Evolutionary conservation across 352 stramenopile species (phyloP).

Genomic region (Globisporangium spiculum): DNA sequence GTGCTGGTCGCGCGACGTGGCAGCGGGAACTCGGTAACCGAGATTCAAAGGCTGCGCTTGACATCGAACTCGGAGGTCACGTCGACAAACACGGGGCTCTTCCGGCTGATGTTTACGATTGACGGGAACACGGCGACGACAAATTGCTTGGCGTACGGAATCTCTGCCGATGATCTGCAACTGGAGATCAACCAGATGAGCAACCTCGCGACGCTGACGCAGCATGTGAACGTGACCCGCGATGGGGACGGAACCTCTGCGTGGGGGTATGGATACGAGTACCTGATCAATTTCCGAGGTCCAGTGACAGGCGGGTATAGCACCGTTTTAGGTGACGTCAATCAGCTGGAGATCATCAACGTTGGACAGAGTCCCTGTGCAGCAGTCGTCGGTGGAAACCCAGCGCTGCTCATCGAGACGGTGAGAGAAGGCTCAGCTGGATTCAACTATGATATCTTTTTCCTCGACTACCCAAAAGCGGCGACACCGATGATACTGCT

Average conservation of each 20-base stretch:
- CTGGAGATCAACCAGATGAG: slow-evolving; percentile 55
- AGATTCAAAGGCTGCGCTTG: slow-evolving; percentile 68
- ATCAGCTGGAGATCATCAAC: slow-evolving; percentile 48
- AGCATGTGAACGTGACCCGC: slow-evolving; percentile 69
- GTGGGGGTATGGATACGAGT: slow-evolving; percentile 82
- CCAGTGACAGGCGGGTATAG: slow-evolving; percentile 54
- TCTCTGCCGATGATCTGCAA: slow-evolving; percentile 58
- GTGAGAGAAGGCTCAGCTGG: slow-evolving; percentile 51
- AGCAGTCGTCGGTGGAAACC: slow-evolving; percentile 37
- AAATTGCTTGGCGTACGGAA: slow-evolving; percentile 67
- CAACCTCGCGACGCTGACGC: slow-evolving; percentile 31
- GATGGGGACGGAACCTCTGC: slow-evolving; percentile 54
- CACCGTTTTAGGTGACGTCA: slow-evolving; percentile 55
- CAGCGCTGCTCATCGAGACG: slow-evolving; percentile 66
- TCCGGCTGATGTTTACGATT: slow-evolving; percentile 61
- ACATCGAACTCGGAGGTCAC: slow-evolving; percentile 67
- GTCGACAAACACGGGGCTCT: slow-evolving; percentile 37
- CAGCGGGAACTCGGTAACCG: slow-evolving; percentile 57
- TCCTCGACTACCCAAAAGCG: slow-evolving; percentile 42
- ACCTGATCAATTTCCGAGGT: slow-evolving; percentile 61
- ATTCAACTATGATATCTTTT: slow-evolving; percentile 80
- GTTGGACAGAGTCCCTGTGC: slow-evolving; percentile 41
- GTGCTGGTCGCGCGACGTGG: slow-evolving; percentile 59
- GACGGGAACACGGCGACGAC: slow-evolving; percentile 49
- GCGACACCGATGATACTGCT: slow-evolving; percentile 36